Evolutionary conservation across 208 protist species (phyloP), one percentile per base, ranked within the genome.

Genomic region (Herpetomonas muscarum): DNA sequence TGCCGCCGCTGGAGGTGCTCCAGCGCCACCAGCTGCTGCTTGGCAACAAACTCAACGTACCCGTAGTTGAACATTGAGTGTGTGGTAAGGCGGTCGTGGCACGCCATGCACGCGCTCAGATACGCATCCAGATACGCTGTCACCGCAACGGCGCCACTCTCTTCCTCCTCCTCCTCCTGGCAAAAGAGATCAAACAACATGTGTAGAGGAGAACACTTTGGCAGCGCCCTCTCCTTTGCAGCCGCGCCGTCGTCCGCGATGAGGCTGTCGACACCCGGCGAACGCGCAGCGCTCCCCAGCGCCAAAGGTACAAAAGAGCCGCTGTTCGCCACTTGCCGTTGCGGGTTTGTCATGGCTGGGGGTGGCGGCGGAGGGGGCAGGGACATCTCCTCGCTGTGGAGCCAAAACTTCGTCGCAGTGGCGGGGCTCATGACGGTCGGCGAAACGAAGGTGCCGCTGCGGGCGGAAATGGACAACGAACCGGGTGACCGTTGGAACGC

Each of bases 41-140:
- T 39, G 2, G 64, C 85, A 3, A 90, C 76, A 47, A 81, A 52
- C 25, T 51, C 37, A 39, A 53, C 41, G 63, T 92, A 89, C n/a
- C 76, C 44, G 12, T 56, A 21, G 46, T 87, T 67, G 59, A 87
- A 92, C 21, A 63, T 19, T n/a, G 64, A 28, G 61, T 85, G 42
- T 6, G 17, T 47, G 31, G 19, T n/a, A 22, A 32, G 9, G 4
- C 17, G 34, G 34, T 17, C 7, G 34, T 39, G 34, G 34, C 34
- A 39, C 10, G 10, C 10, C 34, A 17, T 15, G 34, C 7, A 15
- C 34, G 34, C 34, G 7, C 10, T 39, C 10, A 74, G 77, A 51
- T 75, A 75, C 1, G 30, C 37, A 12, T 49, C 59, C 31, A 56
- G n/a, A 6, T 76, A 45, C 36, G 22, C 0, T 6, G 15, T 47